Percentiles rank a stretch among this genome's conserved stretches.
Conservation (phyloP, 1,284 basidiomycete species). For the Mycena citricolor region DNA sequence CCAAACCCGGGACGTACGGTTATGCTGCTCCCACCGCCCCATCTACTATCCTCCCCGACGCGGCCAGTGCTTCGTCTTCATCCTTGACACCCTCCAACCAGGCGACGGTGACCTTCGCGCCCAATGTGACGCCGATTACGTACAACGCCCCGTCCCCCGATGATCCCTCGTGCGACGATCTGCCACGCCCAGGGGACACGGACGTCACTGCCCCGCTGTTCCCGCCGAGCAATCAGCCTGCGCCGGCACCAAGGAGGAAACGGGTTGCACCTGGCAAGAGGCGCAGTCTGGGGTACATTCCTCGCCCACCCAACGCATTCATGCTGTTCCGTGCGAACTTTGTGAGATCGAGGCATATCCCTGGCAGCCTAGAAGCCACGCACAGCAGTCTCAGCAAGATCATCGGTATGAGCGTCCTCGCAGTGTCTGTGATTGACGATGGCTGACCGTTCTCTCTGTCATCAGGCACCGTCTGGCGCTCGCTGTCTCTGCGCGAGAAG, state of each 20-base stretch:
- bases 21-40: conserved; percentile 42
- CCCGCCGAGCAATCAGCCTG: conserved; percentile 44
- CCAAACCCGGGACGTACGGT: conserved; percentile 60
- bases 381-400: conserved; percentile 77
- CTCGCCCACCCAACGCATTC: conserved; percentile 89
- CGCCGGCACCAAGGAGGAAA: conserved; percentile 38
- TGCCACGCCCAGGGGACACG: too few relatives aligned
- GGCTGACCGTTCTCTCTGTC: conserved; percentile 3
- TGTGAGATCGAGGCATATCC: conserved; percentile 77
- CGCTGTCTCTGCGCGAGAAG: conserved; percentile 66
- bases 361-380: conserved; percentile 80
- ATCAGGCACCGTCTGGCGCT: conserved; percentile 66
- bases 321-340: conserved; percentile 93
- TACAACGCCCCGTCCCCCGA: conserved; percentile 51
- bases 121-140: conserved; percentile 67
- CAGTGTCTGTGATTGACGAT: not conserved
- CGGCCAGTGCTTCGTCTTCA: too few relatives aligned
- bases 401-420: conserved; percentile 48
- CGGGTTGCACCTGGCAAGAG: conserved; percentile 56
- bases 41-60: too few relatives aligned
- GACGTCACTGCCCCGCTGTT: conserved; percentile 39
- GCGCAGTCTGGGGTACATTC: conserved; percentile 72
- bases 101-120: conserved; percentile 58
- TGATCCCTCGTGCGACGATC: too few relatives aligned
- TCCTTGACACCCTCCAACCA: too few relatives aligned